phyloP scores from a whole-genome alignment of 495 filamentous ascomycete species.

The Hyaloscypha hepaticicola region DNA sequence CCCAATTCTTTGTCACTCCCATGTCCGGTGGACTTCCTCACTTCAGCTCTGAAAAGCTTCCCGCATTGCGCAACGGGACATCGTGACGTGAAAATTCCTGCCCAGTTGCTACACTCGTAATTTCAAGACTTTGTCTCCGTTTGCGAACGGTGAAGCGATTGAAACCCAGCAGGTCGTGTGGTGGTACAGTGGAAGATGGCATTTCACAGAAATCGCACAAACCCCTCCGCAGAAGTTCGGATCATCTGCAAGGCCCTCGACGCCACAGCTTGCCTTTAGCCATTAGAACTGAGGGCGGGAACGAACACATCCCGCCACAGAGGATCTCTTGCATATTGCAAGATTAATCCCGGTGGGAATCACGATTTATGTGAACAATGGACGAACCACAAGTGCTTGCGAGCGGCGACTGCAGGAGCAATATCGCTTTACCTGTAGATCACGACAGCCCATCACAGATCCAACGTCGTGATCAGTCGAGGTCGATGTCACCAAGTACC shows the following conservation, averaged over 20 bases:
- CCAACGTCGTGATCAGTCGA: slow-evolving; percentile 1
- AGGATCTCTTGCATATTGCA: slow-evolving; percentile 21
- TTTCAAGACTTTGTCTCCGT: background rate
- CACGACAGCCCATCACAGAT: background rate
- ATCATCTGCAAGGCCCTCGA: slow-evolving; percentile 3
- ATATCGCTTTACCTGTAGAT: background rate
- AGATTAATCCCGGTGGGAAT: slow-evolving; percentile 14
- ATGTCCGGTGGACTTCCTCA: slow-evolving; percentile 11
- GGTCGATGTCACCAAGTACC: background rate
- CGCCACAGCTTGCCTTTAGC: slow-evolving; percentile 5
- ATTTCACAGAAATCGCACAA: background rate
- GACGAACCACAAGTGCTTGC: background rate
- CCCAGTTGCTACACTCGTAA: background rate
- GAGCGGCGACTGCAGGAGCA: background rate
- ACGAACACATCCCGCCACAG: slow-evolving; percentile 24
- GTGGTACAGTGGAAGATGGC: background rate
- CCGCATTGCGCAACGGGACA: slow-evolving; percentile 1
- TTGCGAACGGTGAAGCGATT: background rate
- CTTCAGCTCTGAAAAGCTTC: slow-evolving; percentile 5
- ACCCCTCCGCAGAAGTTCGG: background rate
- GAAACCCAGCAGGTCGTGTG: background rate
- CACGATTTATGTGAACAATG: background rate
- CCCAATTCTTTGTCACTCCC: slow-evolving; percentile 20
- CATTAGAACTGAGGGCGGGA: slow-evolving; percentile 25
- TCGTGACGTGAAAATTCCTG: slow-evolving; percentile 16